Percentiles rank a stretch among this genome's conserved stretches.
phyloP scores from a whole-genome alignment of 208 protist species.

The Leishmania aethiopica region DNA sequence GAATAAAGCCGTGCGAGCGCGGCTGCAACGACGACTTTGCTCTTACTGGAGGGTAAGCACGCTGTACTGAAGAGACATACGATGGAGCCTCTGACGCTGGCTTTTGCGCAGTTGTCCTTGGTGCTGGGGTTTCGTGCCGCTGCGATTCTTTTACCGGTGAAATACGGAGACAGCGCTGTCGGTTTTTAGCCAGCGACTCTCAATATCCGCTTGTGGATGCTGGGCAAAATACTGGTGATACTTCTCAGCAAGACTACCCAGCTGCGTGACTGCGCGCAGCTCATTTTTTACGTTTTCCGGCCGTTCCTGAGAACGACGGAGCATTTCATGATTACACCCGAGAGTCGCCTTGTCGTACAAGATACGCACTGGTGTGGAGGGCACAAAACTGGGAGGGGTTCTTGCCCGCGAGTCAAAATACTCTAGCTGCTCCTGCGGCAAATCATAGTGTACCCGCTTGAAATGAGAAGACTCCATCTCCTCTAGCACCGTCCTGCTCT shows the following conservation, averaged over 20 bases:
- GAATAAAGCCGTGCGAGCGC: background rate
- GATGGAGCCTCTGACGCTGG: background rate
- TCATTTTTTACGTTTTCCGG: background rate
- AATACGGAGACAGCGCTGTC: background rate
- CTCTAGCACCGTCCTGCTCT: background rate
- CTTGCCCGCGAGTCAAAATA: slow-evolving; percentile 22
- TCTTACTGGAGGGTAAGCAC: background rate
- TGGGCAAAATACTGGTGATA: slow-evolving; percentile 23
- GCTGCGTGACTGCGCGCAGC: background rate
- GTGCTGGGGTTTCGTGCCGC: background rate
- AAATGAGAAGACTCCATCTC: slow-evolving; percentile 6
- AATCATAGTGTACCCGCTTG: slow-evolving; percentile 18
- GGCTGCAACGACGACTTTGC: background rate
- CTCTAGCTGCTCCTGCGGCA: slow-evolving; percentile 28
- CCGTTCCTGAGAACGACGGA: background rate
- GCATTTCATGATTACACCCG: slow-evolving; percentile 1
- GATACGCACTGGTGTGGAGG: background rate
- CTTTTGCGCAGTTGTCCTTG: background rate
- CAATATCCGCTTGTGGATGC: background rate
- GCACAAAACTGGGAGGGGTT: background rate
- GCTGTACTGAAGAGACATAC: background rate
- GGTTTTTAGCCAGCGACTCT: background rate
- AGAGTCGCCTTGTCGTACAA: background rate
- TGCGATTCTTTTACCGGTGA: background rate
- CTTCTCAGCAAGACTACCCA: slow-evolving; percentile 18